Evolutionary conservation across 2,329 filamentous ascomycete genomes (phyloP), one percentile per base, ranked within the genome.

Genomic region (Beauveria varroae): DNA sequence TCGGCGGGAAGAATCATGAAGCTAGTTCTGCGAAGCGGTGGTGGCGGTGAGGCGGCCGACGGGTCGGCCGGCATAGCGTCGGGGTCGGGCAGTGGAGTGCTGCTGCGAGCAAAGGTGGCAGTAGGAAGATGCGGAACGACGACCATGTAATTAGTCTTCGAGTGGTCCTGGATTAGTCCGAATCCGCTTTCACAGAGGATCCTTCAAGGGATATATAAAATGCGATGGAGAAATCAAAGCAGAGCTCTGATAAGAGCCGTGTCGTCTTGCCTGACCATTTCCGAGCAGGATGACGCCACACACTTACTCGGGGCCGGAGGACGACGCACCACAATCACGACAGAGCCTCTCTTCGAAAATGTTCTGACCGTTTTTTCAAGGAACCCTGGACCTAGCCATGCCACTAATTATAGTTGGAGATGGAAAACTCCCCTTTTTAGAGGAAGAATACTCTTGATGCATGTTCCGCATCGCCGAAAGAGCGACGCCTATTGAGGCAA

Each of bases 1-100:
- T 81, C 78, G 53, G 75, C 65, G 40, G 78, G 77, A 26, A 81
- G 72, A 57, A 70, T 69, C 44, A 80, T 71, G 64, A 80, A 69
- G 49, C 46, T 43, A 18, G 24, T 7, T 22, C 14, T 24, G 22
- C 0, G 41, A 34, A 12, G n/a, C 3, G 28, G 26, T 22, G 54
- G n/a, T 7, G 43, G 24, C 24, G 54, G 41, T 37, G 52, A 44
- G 43, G 22, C 26, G 40, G 16, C 18, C 5, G 24, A 10, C 8
- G 24, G 12, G 12, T 3, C 12, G 34, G 18, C 22, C 16, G 37
- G 9, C 22, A 28, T 43, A 18, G 22, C 52, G 52, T 16, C 14
- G 30, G 10, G 10, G 24, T 43, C 24, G 22, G 51, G 14, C 37
- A 28, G 18, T 20, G 41, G n/a, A n/a, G 41, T 43, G 18, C 41